Evolutionary conservation across 2,329 filamentous ascomycete genomes (phyloP).

Genomic region (Cordyceps fumosorosea): DNA sequence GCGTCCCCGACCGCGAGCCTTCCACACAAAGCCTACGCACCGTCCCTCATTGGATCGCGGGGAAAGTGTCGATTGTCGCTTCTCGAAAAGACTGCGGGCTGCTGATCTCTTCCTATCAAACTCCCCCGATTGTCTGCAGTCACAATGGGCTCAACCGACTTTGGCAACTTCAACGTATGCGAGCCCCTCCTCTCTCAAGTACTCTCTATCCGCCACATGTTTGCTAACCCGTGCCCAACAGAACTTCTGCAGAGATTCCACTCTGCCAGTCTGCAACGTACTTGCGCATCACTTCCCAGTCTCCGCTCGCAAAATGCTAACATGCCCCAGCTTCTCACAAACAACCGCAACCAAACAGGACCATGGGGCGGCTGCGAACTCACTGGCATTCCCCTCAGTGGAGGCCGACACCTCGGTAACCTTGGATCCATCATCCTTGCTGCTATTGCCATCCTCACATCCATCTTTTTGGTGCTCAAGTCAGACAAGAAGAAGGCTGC

Average conservation of each 20-base stretch:
- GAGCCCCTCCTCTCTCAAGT: background rate
- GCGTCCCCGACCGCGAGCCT: background rate
- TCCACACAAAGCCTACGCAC: slow-evolving; percentile 5
- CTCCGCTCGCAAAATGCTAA: slow-evolving; percentile 4
- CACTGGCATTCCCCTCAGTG: slow-evolving; percentile 64
- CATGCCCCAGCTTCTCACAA: slow-evolving; percentile 53
- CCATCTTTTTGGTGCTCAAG: slow-evolving; percentile 63
- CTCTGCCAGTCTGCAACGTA: slow-evolving; percentile 79
- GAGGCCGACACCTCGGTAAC: slow-evolving; percentile 66
- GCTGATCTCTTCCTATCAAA: background rate
- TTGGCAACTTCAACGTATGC: slow-evolving; percentile 54
- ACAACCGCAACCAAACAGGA: slow-evolving; percentile 52
- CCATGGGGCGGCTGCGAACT: slow-evolving; percentile 66
- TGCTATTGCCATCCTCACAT: slow-evolving; percentile 65
- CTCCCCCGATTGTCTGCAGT: slow-evolving; percentile 19
- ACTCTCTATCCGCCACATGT: slow-evolving; percentile 7
- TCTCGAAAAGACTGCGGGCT: background rate
- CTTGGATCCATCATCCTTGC: slow-evolving; percentile 86
- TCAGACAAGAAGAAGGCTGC: slow-evolving; percentile 90
- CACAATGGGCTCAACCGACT: slow-evolving; percentile 54
- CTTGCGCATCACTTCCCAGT: slow-evolving; percentile 28
- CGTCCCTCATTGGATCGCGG: background rate
- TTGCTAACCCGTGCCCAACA: slow-evolving; percentile 29
- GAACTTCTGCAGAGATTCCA: slow-evolving; percentile 80
- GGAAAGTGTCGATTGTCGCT: background rate